Conservation (phyloP, 2,329 filamentous ascomycete genomes). For the Fusarium compactum region DNA sequence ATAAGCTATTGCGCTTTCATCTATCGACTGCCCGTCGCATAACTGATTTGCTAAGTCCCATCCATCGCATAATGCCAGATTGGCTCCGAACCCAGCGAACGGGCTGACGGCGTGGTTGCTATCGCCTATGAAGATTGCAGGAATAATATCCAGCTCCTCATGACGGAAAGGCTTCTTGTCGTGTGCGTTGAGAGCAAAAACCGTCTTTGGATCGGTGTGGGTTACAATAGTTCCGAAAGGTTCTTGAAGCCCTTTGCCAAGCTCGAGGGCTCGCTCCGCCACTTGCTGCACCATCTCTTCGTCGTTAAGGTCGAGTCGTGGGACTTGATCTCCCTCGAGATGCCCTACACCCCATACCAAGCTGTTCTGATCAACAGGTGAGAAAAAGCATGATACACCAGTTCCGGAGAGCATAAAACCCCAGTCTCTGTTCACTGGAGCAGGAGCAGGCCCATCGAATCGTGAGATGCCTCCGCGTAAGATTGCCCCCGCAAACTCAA, state of each 20-base stretch:
- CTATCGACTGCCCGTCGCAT: constrained; percentile 44
- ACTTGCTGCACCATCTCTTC: constrained; percentile 47
- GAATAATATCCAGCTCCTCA: constrained; percentile 33
- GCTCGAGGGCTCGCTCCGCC: constrained; percentile 48
- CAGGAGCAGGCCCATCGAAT: constrained; percentile 52
- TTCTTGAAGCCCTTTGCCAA: constrained; percentile 53
- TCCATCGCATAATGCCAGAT: constrained; percentile 60
- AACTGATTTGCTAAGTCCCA: constrained; percentile 60
- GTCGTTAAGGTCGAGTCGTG: constrained; percentile 23
- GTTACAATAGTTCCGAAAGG: constrained; percentile 57
- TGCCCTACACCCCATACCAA: constrained; percentile 59
- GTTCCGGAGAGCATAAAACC: constrained; percentile 55
- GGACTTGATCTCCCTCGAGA: constrained; percentile 39
- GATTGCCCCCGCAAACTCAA: constrained; percentile 56
- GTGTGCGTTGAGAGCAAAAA: constrained; percentile 56
- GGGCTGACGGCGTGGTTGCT: constrained; percentile 63
- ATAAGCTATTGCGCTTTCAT: constrained; percentile 49
- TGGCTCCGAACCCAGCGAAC: constrained; percentile 63
- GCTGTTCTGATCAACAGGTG: constrained; percentile 56
- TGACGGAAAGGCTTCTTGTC: constrained; percentile 61
- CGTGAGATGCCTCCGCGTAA: constrained; percentile 54
- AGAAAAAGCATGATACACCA: constrained; percentile 59
- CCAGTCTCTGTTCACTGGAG: constrained; percentile 54
- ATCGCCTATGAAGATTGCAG: constrained; percentile 62
- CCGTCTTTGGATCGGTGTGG: constrained; percentile 53